Base-by-base conservation (phyloP, 2,329 filamentous ascomycete genomes). In the Colletotrichum melonis region DNA sequence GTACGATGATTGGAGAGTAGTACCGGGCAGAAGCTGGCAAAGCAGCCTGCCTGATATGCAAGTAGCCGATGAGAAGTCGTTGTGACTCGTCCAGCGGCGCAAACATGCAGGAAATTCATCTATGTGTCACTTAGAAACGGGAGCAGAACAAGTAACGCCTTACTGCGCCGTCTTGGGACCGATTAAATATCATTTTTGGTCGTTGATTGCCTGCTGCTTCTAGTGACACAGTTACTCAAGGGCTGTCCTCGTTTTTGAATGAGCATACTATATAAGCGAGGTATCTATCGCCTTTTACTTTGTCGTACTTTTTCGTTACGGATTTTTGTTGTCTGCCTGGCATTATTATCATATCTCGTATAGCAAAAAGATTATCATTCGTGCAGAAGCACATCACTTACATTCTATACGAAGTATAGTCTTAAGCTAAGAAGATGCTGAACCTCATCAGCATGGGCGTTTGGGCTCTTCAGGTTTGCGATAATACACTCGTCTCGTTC, bases 401-500 rank as follows among this genome's bases (percentile, higher is more conserved):
- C 7, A 35, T 7, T 16, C 11, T 49, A 35, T 14, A 63, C 22
- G n/a, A 11, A 26, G 32, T 5, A 32, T 9, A 28, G 12, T n/a
- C 9, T 11, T 16, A 3, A 46, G 4, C 8, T 16, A 5, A n/a
- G 6, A 63, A 5, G 1, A 74, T 72, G 72, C 38, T 72, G 28
- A 63, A 42, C 11, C 46, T 66, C 24, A 30, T 75, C 66, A 72
- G 57, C 26, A 24, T 46, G 11, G 70, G 66, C 2, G 52, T 73
- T 19, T 75, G 70, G 73, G 58, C 38, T 32, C 38, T 74, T 32
- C 73, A 75, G 73, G 73, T 75, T 19, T 6, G 60, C 7, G 19
- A n/a, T 35, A 38, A 26, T 19, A 24, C 9, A 57, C 28, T 42
- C 24, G 32, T 54, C 24, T 11, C 35, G 35, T 11, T 12, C 6